A percentile compares a stretch with the other conserved stretches of the same genome.
phyloP scores from a whole-genome alignment of 495 filamentous ascomycete genomes.

The Penicillium cosmopolitanum region DNA sequence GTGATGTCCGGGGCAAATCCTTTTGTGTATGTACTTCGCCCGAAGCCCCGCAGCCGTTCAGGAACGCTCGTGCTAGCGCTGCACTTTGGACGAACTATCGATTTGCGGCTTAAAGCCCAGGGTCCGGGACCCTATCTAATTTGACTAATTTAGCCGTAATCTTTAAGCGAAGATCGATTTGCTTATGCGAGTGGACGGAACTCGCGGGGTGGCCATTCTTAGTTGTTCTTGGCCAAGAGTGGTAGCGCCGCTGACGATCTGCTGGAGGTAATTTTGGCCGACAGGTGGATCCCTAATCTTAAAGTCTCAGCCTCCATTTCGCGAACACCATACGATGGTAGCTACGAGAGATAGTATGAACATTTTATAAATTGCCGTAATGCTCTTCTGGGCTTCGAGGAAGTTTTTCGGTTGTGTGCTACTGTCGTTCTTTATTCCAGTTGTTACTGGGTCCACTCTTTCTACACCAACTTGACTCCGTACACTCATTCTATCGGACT shows the following conservation, averaged over 20 bases:
- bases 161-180: neutral
- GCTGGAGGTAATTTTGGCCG: conserved; percentile 2
- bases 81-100: neutral
- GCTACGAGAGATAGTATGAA: neutral
- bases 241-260: conserved; percentile 1
- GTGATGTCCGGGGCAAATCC: too few species aligned
- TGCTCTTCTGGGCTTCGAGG: neutral
- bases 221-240: neutral
- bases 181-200: neutral
- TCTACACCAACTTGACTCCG: neutral
- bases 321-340: neutral
- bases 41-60: conserved; percentile 6
- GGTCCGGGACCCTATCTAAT: neutral
- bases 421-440: conserved; percentile 4
- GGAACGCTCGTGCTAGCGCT: conserved; percentile 6
- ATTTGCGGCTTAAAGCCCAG: conserved; percentile 1
- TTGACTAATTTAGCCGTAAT: neutral
- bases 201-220: neutral
- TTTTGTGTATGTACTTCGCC: neutral
- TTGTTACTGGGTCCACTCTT: conserved; percentile 5
- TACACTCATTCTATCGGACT: neutral
- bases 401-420: neutral
- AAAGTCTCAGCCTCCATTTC: conserved; percentile 2
- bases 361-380: neutral
- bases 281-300: conserved; percentile 5